Evolutionary conservation across 176 grass and related monocot species (phyloP).

Genomic region (Avena sativa): DNA sequence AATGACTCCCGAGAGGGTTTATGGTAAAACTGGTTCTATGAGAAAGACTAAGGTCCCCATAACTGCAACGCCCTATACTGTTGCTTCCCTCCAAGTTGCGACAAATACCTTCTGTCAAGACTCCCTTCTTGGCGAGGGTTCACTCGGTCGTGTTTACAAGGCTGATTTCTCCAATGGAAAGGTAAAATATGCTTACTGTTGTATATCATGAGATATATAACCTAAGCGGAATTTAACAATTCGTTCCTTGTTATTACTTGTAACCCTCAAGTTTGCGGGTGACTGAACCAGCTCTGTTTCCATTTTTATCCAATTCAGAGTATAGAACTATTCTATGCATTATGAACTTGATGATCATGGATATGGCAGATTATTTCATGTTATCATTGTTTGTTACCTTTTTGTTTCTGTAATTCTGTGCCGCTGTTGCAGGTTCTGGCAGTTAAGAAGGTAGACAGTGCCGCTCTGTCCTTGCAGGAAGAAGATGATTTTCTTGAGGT

Average conservation of each 20-base stretch:
- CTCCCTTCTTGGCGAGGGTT: constrained; percentile 93
- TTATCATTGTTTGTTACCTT: not conserved
- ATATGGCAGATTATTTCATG: constrained; percentile 24
- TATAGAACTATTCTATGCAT: not conserved
- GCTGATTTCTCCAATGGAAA: constrained; percentile 91
- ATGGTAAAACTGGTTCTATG: constrained; percentile 69
- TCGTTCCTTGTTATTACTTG: constrained; percentile 4
- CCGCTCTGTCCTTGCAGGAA: constrained; percentile 82
- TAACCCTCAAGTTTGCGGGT: not conserved
- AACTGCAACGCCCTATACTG: constrained; percentile 76
- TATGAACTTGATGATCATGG: constrained; percentile 2
- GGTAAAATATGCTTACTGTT: constrained; percentile 54
- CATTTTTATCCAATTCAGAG: not conserved
- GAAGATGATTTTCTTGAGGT: constrained; percentile 95
- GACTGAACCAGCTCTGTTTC: constrained; percentile 2
- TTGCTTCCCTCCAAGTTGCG: constrained; percentile 91
- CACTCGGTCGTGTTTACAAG: constrained; percentile 93
- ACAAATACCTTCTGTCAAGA: constrained; percentile 99
- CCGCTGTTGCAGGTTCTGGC: constrained; percentile 79
- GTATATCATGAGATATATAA: constrained; percentile 23
- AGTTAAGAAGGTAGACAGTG: constrained; percentile 94
- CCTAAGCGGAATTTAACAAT: not conserved
- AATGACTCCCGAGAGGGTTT: constrained; percentile 70
- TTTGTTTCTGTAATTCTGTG: constrained; percentile 16
- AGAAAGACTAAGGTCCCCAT: constrained; percentile 72